phyloP scores from a whole-genome alignment of 257 asterid genomes.

The Petrea volubilis region DNA sequence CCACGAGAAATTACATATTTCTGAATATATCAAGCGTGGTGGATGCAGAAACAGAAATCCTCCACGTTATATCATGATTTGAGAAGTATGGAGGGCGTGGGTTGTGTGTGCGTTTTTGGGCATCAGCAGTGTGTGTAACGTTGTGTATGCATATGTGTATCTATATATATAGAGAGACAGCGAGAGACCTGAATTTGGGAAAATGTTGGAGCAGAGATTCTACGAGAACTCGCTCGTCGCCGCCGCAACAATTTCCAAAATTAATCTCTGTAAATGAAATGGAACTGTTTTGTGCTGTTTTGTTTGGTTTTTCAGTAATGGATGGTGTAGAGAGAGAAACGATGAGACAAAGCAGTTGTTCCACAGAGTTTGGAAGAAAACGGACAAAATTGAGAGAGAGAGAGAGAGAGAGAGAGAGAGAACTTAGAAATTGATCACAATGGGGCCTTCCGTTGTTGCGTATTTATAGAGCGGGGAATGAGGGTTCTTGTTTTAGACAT shows the following conservation, averaged over 20 bases:
- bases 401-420: not conserved
- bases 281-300: not conserved
- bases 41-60: no score
- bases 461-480: slow-evolving; percentile 24
- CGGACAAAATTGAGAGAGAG: not conserved
- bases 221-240: not conserved
- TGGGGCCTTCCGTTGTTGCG: not conserved
- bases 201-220: slow-evolving; percentile 16
- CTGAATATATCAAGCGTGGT: no score
- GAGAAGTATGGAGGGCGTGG: no score
- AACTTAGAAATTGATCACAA: not conserved
- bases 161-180: not conserved
- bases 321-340: not conserved
- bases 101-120: no score
- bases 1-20: no score
- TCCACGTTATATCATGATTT: no score
- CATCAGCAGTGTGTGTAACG: no score
- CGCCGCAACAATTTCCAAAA: not conserved
- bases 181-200: slow-evolving; percentile 25
- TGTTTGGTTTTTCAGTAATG: not conserved
- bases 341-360: not conserved
- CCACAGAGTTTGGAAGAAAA: slow-evolving; percentile 24
- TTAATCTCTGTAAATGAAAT: not conserved
- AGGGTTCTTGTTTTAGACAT: not conserved
- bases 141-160: not conserved